Percentiles rank a stretch among this genome's conserved stretches.
These are phyloP conservation scores for Phytophthora litchii DNA, from an alignment of 352 stramenopile species.

Conservation along the genomic window DNA sequence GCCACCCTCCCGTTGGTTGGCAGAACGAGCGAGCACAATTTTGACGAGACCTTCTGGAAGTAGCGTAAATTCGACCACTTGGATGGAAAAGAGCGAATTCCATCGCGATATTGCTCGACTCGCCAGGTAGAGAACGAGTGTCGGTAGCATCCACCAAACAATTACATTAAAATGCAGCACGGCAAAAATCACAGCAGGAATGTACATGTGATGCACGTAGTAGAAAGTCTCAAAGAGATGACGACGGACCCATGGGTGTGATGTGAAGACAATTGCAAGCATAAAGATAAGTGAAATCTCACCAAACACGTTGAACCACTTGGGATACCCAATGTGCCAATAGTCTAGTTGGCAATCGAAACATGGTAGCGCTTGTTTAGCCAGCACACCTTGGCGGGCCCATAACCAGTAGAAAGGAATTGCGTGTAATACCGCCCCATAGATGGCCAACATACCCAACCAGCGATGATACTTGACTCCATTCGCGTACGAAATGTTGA, in stretches of 20 bases:
- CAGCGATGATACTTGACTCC: slow-evolving; percentile 70
- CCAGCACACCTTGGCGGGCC: slow-evolving; percentile 37
- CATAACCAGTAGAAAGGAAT: slow-evolving; percentile 59
- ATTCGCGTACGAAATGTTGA: slow-evolving; percentile 67
- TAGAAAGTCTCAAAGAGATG: slow-evolving; percentile 64
- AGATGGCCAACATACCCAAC: slow-evolving; percentile 52
- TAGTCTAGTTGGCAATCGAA: slow-evolving; percentile 61
- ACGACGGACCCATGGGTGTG: slow-evolving; percentile 57
- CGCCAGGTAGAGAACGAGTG: slow-evolving; percentile 57
- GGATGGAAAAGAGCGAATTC: slow-evolving; percentile 44
- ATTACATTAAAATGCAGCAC: slow-evolving; percentile 58
- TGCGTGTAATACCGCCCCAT: slow-evolving; percentile 42
- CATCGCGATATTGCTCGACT: slow-evolving; percentile 51
- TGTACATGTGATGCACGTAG: slow-evolving; percentile 61
- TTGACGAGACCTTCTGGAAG: slow-evolving; percentile 51
- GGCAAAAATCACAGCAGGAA: slow-evolving; percentile 50
- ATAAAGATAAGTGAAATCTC: slow-evolving; percentile 58
- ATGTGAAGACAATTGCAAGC: slow-evolving; percentile 42
- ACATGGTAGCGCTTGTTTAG: slow-evolving; percentile 48
- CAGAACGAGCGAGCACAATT: slow-evolving; percentile 42
- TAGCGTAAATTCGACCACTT: slow-evolving; percentile 38
- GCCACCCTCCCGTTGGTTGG: slow-evolving; percentile 18
- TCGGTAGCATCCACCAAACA: slow-evolving; percentile 57
- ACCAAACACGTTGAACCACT: slow-evolving; percentile 73
- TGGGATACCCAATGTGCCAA: slow-evolving; percentile 38